Base-by-base conservation (phyloP, 257 asterid genomes). In the Nemophila menziesii region DNA sequence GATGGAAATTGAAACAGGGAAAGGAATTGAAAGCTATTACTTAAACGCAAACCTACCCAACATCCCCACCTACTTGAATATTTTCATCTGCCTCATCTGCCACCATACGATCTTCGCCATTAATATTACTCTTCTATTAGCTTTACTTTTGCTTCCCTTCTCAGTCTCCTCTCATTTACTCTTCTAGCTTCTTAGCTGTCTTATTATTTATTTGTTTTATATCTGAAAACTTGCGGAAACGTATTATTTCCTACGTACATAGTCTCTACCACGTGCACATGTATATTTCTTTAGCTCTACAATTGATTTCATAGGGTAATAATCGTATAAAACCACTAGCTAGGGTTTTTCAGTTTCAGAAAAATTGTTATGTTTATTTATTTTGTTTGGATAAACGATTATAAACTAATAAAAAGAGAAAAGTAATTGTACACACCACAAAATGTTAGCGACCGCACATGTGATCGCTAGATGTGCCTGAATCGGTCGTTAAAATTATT, bases 101-200 rank as follows among this genome's bases (percentile, higher is more conserved):
- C 61, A 65, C 69, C 65, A 58, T 33, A 46, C 73, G 62, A 60
- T 62, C 70, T 66, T 47, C 62, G 48, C 67, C 67, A 70, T 66
- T 66, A 70, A 66, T 70, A 62, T 55, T 58, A 16, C 52, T 39
- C 45, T 56, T 18, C 14, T 14, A 12, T 39, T 22, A 10, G 34
- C 39, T 39, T 48, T 16, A 13, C 20, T 41, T 34, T 37, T 20
- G 8, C 44, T 46, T 43, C 29, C 16, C 19, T 44, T 26, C 27
- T 17, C 9, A 13, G 12, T 37, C 34, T 44, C 20, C 47, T 56
- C 44, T 49, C 48, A 22, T 21, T 3, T 22, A 16, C 15, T 33
- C 48, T n/a, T n/a, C n/a, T n/a, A n/a, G n/a, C n/a, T 27, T 40
- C 8, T n/a, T 24, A 33, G 11, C 39, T n/a, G 7, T 22, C 21